Evolutionary conservation across 495 filamentous ascomycete genomes (phyloP).

Genomic region (Neurospora discreta): DNA sequence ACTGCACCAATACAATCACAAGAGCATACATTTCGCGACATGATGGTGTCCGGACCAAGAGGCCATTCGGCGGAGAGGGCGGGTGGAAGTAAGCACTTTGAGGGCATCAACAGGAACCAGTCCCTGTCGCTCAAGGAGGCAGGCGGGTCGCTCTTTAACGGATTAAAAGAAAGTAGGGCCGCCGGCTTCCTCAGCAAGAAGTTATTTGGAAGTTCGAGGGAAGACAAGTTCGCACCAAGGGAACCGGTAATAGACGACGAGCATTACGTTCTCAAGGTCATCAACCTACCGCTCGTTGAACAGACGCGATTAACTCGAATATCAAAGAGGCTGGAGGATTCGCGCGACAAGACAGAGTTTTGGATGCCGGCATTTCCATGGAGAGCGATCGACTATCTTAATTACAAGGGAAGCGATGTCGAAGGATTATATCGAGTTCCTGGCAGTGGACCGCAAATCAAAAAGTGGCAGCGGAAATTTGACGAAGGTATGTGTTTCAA

Average conservation of each 20-base stretch:
- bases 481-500: constrained; percentile 52
- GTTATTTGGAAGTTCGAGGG: constrained; percentile 64
- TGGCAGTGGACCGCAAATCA: constrained; percentile 71
- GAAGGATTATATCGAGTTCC: constrained; percentile 85
- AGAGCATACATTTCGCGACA: constrained; percentile 52
- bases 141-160: constrained; percentile 57
- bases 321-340: constrained; percentile 70
- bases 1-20: constrained; percentile 50
- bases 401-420: constrained; percentile 80
- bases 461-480: constrained; percentile 78
- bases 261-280: constrained; percentile 63
- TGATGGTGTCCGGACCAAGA: constrained; percentile 49
- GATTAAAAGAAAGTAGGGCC: constrained; percentile 62
- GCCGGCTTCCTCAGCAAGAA: constrained; percentile 69
- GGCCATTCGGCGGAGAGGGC: constrained; percentile 55
- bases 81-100: constrained; percentile 29
- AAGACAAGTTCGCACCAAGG: constrained; percentile 57
- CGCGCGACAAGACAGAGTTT: constrained; percentile 85
- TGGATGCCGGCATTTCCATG: constrained; percentile 95
- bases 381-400: constrained; percentile 86
- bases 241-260: constrained; percentile 57
- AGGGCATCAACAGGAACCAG: constrained; percentile 22
- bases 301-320: constrained; percentile 82
- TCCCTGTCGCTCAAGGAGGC: constrained; percentile 51
- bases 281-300: constrained; percentile 69